Evolutionary conservation across 345 rosid species (phyloP).

Genomic region (Citropsis articulata): DNA sequence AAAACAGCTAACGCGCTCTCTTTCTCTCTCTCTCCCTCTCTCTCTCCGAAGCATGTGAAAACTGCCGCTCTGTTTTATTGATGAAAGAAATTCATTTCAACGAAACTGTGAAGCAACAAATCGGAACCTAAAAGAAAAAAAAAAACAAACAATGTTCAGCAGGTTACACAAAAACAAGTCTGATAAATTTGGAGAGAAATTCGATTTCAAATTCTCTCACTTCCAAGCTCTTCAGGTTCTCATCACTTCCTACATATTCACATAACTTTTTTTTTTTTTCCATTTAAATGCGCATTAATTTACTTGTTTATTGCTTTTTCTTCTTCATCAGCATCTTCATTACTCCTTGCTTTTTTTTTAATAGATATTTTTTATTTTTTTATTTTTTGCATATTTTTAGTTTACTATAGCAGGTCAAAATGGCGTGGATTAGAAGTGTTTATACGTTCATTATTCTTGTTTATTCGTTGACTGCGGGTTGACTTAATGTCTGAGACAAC

Average conservation of each 20-base stretch:
- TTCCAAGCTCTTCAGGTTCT: conserved; percentile 53
- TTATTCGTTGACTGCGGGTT: neutral
- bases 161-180: conserved; percentile 46
- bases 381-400: neutral
- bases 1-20: conserved; percentile 22
- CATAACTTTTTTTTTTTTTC: neutral
- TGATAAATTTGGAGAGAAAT: conserved; percentile 37
- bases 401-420: neutral
- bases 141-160: conserved; percentile 45
- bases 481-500: neutral
- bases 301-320: neutral
- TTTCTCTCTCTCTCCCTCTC: neutral
- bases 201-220: conserved; percentile 51
- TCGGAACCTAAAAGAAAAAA: neutral
- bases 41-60: conserved; percentile 13
- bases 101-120: neutral
- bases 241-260: neutral
- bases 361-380: neutral
- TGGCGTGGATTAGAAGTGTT: neutral
- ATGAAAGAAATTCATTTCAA: neutral
- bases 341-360: neutral
- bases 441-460: neutral
- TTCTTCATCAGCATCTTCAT: neutral
- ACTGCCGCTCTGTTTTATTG: neutral
- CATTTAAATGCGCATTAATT: neutral